These are phyloP conservation scores for Leucosporidium scottii DNA, from an alignment of 768 basidiomycete species.

Conservation along the genomic window DNA sequence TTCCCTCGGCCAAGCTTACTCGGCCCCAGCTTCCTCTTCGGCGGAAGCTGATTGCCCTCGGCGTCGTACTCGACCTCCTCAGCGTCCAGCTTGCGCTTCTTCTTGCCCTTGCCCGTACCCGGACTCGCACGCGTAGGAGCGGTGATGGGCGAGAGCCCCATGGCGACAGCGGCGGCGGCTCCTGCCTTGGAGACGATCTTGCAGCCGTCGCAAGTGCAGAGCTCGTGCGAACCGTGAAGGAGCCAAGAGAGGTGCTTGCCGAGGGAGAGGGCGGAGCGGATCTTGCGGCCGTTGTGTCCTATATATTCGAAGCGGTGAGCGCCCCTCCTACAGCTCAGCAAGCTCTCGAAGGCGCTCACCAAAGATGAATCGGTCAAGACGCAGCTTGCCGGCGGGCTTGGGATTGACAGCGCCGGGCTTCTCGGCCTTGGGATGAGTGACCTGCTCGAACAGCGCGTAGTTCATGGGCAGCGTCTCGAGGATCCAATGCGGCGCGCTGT, in stretches of 20 bases:
- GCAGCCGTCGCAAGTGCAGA: constrained; percentile 30
- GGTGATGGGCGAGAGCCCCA: not conserved
- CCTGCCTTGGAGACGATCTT: constrained; percentile 8
- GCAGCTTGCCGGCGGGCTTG: constrained; percentile 1
- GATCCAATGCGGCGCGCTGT: constrained; percentile 16
- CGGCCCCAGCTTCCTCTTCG: not conserved
- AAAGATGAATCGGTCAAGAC: constrained; percentile 26
- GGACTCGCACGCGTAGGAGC: not conserved
- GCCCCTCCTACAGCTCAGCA: not conserved
- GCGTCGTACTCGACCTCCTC: not conserved
- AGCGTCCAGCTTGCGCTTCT: not conserved
- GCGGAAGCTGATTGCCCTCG: not conserved
- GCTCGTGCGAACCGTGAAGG: not conserved
- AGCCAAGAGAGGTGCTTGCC: constrained; percentile 23
- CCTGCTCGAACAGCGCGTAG: constrained; percentile 27
- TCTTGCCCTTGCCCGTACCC: not conserved
- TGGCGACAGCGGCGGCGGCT: not conserved
- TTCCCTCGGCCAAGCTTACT: not conserved
- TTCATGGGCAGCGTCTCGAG: constrained; percentile 20
- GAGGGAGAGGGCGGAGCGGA: constrained; percentile 27
- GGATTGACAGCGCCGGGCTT: not conserved
- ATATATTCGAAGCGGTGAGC: not conserved
- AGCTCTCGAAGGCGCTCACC: constrained; percentile 4
- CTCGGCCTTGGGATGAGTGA: constrained; percentile 22
- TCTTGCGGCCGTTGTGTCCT: constrained; percentile 25